A percentile compares a stretch with the other conserved stretches of the same genome.
Evolutionary conservation across 108 stramenopile species (phyloP).

Genomic region (Pseudonitzschia multistriata): DNA sequence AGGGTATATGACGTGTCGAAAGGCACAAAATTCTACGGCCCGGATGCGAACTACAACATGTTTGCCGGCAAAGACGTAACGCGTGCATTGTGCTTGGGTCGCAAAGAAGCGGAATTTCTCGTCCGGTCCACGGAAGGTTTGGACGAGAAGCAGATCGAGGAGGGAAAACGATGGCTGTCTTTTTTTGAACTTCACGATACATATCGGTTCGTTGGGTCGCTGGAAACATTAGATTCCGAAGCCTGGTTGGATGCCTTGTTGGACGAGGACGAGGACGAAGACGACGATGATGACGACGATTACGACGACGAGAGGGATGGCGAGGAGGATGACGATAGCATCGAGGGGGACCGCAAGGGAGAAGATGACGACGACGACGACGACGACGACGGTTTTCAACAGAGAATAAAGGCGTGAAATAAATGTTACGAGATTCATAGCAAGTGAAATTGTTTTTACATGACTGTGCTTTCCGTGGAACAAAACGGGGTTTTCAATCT

Average conservation of each 20-base stretch:
- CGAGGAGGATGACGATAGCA: not conserved
- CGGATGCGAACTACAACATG: constrained; percentile 53
- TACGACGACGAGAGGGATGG: not conserved
- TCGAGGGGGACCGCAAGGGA: not conserved
- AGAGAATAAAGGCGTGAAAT: no score
- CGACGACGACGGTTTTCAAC: not conserved
- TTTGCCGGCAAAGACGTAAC: constrained; percentile 80
- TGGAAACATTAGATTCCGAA: constrained; percentile 33
- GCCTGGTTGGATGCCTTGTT: constrained; percentile 32
- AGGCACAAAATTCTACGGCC: constrained; percentile 68
- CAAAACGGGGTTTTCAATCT: no score
- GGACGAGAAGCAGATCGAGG: constrained; percentile 54
- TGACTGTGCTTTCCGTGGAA: no score
- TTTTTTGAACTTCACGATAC: constrained; percentile 80
- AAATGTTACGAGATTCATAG: no score
- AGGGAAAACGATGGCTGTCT: constrained; percentile 71
- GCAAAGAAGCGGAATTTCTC: constrained; percentile 50
- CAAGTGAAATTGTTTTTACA: no score
- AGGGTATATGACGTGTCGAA: constrained; percentile 76
- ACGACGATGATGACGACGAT: not conserved
- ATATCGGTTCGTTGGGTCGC: constrained; percentile 63
- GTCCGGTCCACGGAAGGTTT: constrained; percentile 47
- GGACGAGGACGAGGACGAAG: constrained; percentile 10
- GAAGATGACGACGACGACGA: not conserved
- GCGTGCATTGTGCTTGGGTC: constrained; percentile 65